A percentile compares a stretch with the other conserved stretches of the same genome.
Conservation (phyloP, 768 basidiomycete genomes). For the Psilocybe cyanescens region DNA sequence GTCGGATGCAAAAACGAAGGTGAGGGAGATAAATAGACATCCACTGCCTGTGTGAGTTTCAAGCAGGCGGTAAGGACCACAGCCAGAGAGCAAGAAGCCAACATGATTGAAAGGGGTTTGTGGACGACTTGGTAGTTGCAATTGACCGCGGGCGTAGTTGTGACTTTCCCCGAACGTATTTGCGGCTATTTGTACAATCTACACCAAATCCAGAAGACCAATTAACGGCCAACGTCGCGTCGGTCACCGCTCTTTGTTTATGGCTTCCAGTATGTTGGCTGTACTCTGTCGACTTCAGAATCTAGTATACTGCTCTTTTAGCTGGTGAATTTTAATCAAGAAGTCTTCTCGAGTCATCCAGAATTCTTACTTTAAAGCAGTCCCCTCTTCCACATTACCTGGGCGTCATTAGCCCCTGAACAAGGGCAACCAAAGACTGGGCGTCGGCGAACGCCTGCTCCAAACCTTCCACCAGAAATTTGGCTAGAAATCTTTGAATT, state of each 20-base stretch:
- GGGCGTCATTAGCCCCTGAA: constrained; percentile 19
- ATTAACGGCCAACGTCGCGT: neutral
- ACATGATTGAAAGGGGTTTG: constrained; percentile 23
- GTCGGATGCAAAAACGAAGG: constrained; percentile 36
- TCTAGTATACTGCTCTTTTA: constrained; percentile 27
- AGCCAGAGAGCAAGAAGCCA: constrained; percentile 22
- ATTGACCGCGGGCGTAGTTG: neutral
- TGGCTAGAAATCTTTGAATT: constrained; percentile 63
- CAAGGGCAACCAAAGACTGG: neutral
- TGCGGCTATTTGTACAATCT: constrained; percentile 30
- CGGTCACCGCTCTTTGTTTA: constrained; percentile 8
- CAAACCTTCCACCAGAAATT: constrained; percentile 49
- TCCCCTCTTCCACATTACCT: constrained; percentile 13
- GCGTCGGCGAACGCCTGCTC: constrained; percentile 11
- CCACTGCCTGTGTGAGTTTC: constrained; percentile 50
- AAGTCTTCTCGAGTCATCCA: constrained; percentile 3
- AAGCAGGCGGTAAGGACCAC: constrained; percentile 35
- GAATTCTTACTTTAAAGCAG: constrained; percentile 26
- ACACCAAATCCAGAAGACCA: neutral
- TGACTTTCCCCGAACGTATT: constrained; percentile 17
- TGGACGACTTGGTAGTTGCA: neutral
- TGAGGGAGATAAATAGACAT: constrained; percentile 63
- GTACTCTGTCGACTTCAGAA: constrained; percentile 23
- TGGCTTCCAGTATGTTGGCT: constrained; percentile 31
- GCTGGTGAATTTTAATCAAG: constrained; percentile 30